These are phyloP conservation scores for Heritiera littoralis DNA, from an alignment of 345 rosid species.

Conservation along the genomic window DNA sequence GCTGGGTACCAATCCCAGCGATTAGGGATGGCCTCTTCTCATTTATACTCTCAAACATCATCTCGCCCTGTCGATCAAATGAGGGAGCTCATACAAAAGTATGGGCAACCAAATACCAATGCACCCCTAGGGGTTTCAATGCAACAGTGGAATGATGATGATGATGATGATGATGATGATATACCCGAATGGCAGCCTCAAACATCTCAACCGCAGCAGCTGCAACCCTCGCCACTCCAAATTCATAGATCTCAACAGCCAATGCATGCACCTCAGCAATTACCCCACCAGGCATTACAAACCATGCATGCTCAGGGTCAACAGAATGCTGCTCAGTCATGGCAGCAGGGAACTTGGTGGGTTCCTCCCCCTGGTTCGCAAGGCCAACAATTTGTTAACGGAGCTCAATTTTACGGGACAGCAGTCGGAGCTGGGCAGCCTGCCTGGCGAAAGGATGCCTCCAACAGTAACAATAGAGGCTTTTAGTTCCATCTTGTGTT, in stretches of 20 bases:
- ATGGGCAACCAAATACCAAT: constrained; percentile 56
- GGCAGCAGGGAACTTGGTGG: constrained; percentile 42
- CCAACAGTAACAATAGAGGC: constrained; percentile 55
- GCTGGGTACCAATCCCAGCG: constrained; percentile 17
- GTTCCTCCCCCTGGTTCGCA: constrained; percentile 26
- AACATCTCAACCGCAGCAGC: constrained; percentile 19
- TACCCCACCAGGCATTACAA: constrained; percentile 8
- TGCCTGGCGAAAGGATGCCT: constrained; percentile 48
- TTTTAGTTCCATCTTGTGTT: constrained; percentile 35
- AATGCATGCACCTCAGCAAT: constrained; percentile 17
- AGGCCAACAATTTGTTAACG: constrained; percentile 14
- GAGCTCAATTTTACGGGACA: constrained; percentile 29
- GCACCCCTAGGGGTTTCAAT: constrained; percentile 19
- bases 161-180: constrained; percentile 76
- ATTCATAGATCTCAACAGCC: constrained; percentile 24
- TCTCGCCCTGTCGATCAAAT: constrained; percentile 59
- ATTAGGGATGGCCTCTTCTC: constrained; percentile 22
- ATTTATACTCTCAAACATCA: constrained; percentile 21
- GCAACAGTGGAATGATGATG: constrained; percentile 65
- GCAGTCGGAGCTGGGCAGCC: constrained; percentile 33
- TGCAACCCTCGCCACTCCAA: constrained; percentile 5
- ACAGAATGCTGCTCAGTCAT: constrained; percentile 23
- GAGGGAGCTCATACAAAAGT: constrained; percentile 77
- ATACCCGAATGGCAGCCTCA: constrained; percentile 97
- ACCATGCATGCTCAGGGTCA: constrained; percentile 22